Evolutionary conservation across 2,329 filamentous ascomycete species (phyloP), one percentile per base, ranked within the genome.

Genomic region (Fusarium concolor): DNA sequence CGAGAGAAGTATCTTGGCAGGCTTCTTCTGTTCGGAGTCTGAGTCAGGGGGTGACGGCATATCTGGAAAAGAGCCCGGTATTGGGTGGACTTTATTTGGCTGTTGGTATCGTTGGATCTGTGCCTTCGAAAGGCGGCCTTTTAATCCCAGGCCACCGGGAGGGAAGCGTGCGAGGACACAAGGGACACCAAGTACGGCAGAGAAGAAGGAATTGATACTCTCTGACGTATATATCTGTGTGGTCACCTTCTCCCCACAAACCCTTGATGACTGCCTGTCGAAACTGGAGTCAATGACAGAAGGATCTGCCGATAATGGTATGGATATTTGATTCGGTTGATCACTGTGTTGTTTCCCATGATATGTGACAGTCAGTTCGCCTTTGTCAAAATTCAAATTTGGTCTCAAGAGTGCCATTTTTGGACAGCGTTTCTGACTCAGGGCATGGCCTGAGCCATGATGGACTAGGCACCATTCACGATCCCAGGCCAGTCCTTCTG

Each of bases 401-500:
- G 96, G 95, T 50, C 86, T 86, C 51, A 99, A 84, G 6, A 97
- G 85, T 14, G 93, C 91, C 95, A 99, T 98, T 33, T 85, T 88
- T 4, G 94, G 92, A 75, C 96, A 90, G 67, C 90, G 86, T 80
- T 98, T 99, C 79, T 98, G 95, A 75, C 88, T 97, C 54, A 99
- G 82, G 8, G 91, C 93, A 71, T 90, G 89, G 0, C 93, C 92
- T 2, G 94, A 96, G 42, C 93, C 94, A 74, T 90, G 87, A 76
- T 97, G 94, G 15, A 99, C 85, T 20, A 99, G 82, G 79, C 95
- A 98, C 95, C 96, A 99, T 81, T 98, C 95, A 64, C 96, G 87
- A 77, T 99, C 96, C 94, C 95, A 98, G 10, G 90, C 91, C 4
- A 99, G 83, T 0, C 96, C 96, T 80, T 97, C 94, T 10, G 86